These are phyloP conservation scores for Alternaria sp. DNA, from an alignment of 2,329 filamentous ascomycete species.

Conservation along the genomic window DNA sequence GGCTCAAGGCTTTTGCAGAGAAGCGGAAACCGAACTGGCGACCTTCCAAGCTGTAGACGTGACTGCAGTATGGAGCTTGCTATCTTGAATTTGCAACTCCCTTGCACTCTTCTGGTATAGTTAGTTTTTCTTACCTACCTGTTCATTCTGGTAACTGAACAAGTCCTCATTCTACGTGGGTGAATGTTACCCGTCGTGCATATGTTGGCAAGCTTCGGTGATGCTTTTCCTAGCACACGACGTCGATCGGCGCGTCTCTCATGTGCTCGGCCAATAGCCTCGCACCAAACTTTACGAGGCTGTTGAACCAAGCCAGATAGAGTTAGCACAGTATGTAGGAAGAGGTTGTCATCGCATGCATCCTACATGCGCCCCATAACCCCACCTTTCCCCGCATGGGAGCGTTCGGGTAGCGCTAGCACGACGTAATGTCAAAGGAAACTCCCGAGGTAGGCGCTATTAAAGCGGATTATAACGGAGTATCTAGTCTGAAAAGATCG, in stretches of 20 bases:
- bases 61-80: not conserved
- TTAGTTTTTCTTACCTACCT: not conserved
- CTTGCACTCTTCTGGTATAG: not conserved
- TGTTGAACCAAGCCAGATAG: conserved; percentile 6
- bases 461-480: not conserved
- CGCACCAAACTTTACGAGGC: not conserved
- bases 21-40: conserved; percentile 60
- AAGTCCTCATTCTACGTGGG: not conserved
- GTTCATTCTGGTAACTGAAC: not conserved
- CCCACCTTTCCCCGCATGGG: conserved; percentile 34
- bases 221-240: not conserved
- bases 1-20: conserved; percentile 59
- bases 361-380: conserved; percentile 16
- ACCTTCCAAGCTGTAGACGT: conserved; percentile 52
- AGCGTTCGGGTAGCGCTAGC: conserved; percentile 14
- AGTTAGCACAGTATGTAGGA: conserved; percentile 9
- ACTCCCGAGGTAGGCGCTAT: conserved; percentile 16
- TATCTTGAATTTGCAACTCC: not conserved
- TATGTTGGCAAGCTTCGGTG: conserved; percentile 21
- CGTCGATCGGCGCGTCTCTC: not conserved
- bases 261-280: conserved; percentile 1
- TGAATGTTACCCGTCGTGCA: not conserved
- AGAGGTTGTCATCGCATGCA: not conserved
- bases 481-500: not conserved
- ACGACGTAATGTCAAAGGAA: not conserved